A percentile compares a stretch with the other conserved stretches of the same genome.
phyloP scores from a whole-genome alignment of 768 basidiomycete genomes.

The Mrakia blollopis region DNA sequence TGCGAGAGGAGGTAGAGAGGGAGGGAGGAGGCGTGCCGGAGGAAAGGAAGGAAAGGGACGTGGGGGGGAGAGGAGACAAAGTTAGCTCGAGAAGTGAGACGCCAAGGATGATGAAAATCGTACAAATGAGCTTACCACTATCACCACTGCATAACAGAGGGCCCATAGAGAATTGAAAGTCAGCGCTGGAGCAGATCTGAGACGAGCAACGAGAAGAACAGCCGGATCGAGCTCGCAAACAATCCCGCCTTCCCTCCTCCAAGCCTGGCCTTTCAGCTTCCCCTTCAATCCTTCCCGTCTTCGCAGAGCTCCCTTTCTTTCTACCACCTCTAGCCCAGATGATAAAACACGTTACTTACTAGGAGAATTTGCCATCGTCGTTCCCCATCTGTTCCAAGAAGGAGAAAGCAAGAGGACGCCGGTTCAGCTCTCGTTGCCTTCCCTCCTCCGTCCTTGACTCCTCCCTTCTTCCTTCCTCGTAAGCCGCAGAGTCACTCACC shows the following conservation, averaged over 20 bases:
- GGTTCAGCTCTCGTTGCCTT: neutral
- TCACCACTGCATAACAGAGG: constrained; percentile 7
- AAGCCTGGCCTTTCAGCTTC: too few relatives aligned
- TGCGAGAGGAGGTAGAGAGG: too few relatives aligned
- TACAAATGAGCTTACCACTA: neutral
- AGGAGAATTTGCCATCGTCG: constrained; percentile 24
- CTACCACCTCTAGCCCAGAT: too few relatives aligned
- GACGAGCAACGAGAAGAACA: neutral
- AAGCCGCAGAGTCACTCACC: neutral
- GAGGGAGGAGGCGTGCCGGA: neutral
- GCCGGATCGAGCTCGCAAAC: neutral
- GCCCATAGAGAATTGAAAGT: neutral
- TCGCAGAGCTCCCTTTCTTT: neutral
- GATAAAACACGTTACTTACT: neutral
- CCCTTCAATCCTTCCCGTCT: neutral
- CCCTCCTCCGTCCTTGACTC: neutral
- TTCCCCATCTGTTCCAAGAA: constrained; percentile 7
- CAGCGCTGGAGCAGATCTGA: neutral
- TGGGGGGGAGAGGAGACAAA: neutral
- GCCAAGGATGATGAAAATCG: too few relatives aligned
- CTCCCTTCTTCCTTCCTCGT: neutral
- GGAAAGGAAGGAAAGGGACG: neutral
- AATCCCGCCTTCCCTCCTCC: neutral
- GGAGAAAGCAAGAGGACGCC: neutral
- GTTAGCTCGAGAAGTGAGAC: neutral